Base-by-base conservation (phyloP, 176 grass and related monocot species). In the Avena insularis region DNA sequence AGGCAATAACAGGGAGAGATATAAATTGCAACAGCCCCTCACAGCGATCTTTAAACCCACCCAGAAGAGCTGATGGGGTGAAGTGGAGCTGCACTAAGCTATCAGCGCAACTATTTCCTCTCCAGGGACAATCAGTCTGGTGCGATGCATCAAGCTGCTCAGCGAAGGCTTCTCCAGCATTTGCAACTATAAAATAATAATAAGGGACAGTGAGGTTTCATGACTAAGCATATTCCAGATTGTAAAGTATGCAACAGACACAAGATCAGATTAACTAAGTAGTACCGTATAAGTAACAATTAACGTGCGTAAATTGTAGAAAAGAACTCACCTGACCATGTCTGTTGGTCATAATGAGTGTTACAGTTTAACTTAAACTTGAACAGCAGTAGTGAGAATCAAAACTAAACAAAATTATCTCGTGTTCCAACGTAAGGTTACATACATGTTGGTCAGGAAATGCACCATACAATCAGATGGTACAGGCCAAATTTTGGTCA, bases 11-110 rank as follows among this genome's bases (percentile, higher is more conserved):
- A 4, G 97, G 97, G 88, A 99, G 92, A 75, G 89, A 93, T 54
- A 57, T 64, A 87, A 99, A 97, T 60, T 99, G 97, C 77, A 97
- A 74, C 29, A 99, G 84, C 40, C 89, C 92, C 75, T 99, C 97
- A 83, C 89, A 99, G 1, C 97, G 89, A 79, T 99, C 97, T 88
- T 99, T 99, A 82, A 91, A 99, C 60, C 97, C 97, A 55, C 94
- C 97, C 79, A 97, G 82, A 79, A 99, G 89, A 73, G 97, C 85
- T 63, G 87, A 89, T 69, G 90, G 80, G 45, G 90, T 94, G 19
- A 92, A 89, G 87, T 93, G 94, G 77, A 99, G 96, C 74, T 99
- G 97, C 51, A 94, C 94, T 82, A 97, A 71, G 82, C 91, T 97
- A 87, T 96, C 97, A 83, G 87, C 87, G 77, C 97, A 99, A 83